Conservation (phyloP, 345 rosid genomes). For the Sapria himalayana region DNA sequence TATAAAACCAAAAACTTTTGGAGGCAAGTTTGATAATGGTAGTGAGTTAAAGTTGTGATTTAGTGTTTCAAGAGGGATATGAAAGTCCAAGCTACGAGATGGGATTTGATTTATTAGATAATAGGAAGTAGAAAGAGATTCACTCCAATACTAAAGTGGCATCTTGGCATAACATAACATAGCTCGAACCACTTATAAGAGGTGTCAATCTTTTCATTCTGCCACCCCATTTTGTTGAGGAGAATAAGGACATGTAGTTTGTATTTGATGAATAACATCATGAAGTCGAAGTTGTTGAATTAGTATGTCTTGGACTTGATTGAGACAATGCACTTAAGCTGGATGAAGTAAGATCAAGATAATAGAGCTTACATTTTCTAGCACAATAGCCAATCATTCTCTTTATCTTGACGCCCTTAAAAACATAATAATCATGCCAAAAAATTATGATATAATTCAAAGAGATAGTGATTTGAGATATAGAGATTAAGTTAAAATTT, state of each 20-base stretch:
- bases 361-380: neutral
- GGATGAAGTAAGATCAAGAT: constrained; percentile 2
- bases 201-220: neutral
- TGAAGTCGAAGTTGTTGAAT: too few species aligned
- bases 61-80: too few species aligned
- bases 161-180: neutral
- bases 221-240: neutral
- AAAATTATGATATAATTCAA: constrained; percentile 1
- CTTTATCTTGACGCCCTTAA: constrained; percentile 1
- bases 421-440: constrained; percentile 2
- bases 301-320: neutral
- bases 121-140: neutral
- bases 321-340: neutral
- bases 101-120: too few species aligned
- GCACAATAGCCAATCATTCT: neutral
- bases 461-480: neutral
- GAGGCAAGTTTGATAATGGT: too few species aligned
- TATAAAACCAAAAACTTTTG: too few species aligned
- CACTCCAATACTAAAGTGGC: neutral
- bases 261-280: too few species aligned
- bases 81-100: too few species aligned
- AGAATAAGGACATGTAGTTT: too few species aligned
- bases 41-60: too few species aligned
- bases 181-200: neutral
- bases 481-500: neutral